These are phyloP conservation scores for Botrytis tulipae DNA, from an alignment of 2,329 filamentous ascomycete species.

Conservation along the genomic window DNA sequence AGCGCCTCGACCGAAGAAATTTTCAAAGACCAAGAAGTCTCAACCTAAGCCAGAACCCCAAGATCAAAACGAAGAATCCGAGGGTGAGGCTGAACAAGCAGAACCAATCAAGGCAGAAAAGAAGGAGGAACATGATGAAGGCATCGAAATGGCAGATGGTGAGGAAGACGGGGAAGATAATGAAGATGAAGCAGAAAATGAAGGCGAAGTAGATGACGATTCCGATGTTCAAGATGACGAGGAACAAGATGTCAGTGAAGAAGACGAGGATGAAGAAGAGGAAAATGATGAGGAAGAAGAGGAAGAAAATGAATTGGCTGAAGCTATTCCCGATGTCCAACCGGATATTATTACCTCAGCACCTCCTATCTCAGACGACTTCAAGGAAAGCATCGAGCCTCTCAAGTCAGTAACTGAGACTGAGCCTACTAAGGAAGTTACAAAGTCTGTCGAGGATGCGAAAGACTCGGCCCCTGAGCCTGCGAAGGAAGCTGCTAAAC, in stretches of 20 bases:
- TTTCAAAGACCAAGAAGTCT: neutral
- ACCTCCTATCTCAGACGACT: slow-evolving; percentile 15
- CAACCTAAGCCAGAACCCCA: neutral
- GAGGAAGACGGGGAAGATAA: slow-evolving; percentile 13
- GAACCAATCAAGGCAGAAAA: neutral
- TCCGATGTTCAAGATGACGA: slow-evolving; percentile 11
- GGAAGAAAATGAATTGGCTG: neutral
- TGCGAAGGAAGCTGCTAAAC: neutral
- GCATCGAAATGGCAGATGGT: slow-evolving; percentile 13
- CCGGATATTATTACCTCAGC: slow-evolving; percentile 16
- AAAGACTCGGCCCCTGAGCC: neutral
- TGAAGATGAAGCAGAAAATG: neutral
- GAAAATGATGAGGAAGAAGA: slow-evolving; percentile 10
- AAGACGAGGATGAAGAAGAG: slow-evolving; percentile 1
- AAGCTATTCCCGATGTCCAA: slow-evolving; percentile 11
- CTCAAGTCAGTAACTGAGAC: neutral
- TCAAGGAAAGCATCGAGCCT: slow-evolving; percentile 2
- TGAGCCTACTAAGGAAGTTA: slow-evolving; percentile 6
- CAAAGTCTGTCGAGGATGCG: neutral
- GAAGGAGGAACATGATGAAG: slow-evolving; percentile 19
- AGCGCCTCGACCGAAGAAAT: neutral
- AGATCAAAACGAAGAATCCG: neutral
- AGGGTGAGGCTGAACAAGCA: neutral
- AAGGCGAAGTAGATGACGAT: neutral
- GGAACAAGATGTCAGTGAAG: slow-evolving; percentile 11